Evolutionary conservation across 2,329 filamentous ascomycete species (phyloP).

Genomic region (Zasmidium cellare): DNA sequence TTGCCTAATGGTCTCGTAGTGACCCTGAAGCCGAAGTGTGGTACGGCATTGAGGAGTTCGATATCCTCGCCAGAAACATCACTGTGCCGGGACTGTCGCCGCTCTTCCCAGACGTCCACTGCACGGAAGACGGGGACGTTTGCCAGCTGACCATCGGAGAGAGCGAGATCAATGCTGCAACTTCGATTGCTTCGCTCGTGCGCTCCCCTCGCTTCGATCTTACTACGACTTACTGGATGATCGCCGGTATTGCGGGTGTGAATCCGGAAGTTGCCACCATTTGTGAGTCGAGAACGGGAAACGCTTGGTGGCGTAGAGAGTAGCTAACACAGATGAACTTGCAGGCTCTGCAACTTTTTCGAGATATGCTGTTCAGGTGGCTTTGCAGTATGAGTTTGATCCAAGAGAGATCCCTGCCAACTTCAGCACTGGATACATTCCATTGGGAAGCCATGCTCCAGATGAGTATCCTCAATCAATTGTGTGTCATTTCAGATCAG

Average conservation of each 20-base stretch:
- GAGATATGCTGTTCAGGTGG: conserved; percentile 71
- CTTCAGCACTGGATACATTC: conserved; percentile 68
- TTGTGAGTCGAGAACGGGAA: too few relatives aligned
- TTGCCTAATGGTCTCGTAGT: not conserved
- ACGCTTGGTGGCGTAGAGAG: too few relatives aligned
- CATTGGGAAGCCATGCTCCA: conserved; percentile 59
- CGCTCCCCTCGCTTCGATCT: conserved; percentile 65
- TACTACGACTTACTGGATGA: conserved; percentile 66
- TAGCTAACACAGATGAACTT: too few relatives aligned
- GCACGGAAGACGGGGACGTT: conserved; percentile 59
- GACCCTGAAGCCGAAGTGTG: conserved; percentile 50
- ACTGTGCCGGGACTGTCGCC: conserved; percentile 35
- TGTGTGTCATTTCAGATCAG: too few relatives aligned
- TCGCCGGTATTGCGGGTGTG: conserved; percentile 73
- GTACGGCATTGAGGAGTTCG: conserved; percentile 34
- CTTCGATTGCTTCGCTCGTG: conserved; percentile 63
- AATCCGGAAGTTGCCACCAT: conserved; percentile 66
- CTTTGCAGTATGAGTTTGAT: conserved; percentile 75
- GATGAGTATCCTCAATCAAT: conserved; percentile 41
- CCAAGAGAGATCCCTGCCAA: conserved; percentile 65
- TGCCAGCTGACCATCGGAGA: conserved; percentile 69
- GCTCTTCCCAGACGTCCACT: conserved; percentile 53
- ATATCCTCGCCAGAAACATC: conserved; percentile 36
- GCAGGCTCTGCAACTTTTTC: conserved; percentile 67
- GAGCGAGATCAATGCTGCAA: conserved; percentile 68